Evolutionary conservation across 1,284 basidiomycete species (phyloP), one percentile per base, ranked within the genome.

Genomic region (Marasmius sp.): DNA sequence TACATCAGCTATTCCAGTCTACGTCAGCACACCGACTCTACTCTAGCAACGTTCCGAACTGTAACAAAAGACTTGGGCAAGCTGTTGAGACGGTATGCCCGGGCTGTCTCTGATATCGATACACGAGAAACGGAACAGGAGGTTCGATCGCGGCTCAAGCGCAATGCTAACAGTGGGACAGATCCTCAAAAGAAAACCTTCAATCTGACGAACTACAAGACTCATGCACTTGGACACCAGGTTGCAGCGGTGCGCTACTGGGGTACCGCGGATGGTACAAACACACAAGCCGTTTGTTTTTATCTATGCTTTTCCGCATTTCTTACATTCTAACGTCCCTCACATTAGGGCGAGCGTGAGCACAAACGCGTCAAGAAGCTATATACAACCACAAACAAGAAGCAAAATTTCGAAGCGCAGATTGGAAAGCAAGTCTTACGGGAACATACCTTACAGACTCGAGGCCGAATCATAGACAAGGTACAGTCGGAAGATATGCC

Each of bases 341-440:
- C 47, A 18, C 51, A 3, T 22, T 45, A 76, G 76, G 70, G 72
- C 3, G 75, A 78, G 58, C 63, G 69, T 0, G 71, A 75, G 53
- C 76, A 78, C 54, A 64, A 68, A 0, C 59, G 62, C 0, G 66
- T 74, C 8, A 81, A 81, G 45, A 48, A 61, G 0, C 70, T 72
- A 11, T 79, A 75, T 57, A 33, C 54, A 0, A 64, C 65, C 0
- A 76, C 70, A 0, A 77, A 75, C 61, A 79, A 77, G 58, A 67
- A 43, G 41, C 41, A 68, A 16, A 53, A 69, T 1, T 66, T 65
- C 27, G 55, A 61, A 0, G 14, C 34, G 0, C 72, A 75, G 18
- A 74, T 79, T 43, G 66, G 50, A 8, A 52, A 52, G 22, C 20
- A 52, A 11, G 27, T 52, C 10, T 27, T 52, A 22, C 10, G 50